Percentiles rank a stretch among this genome's conserved stretches.
Conservation (phyloP, 2,329 filamentous ascomycete genomes). For the Cladophialophora carrionii region DNA sequence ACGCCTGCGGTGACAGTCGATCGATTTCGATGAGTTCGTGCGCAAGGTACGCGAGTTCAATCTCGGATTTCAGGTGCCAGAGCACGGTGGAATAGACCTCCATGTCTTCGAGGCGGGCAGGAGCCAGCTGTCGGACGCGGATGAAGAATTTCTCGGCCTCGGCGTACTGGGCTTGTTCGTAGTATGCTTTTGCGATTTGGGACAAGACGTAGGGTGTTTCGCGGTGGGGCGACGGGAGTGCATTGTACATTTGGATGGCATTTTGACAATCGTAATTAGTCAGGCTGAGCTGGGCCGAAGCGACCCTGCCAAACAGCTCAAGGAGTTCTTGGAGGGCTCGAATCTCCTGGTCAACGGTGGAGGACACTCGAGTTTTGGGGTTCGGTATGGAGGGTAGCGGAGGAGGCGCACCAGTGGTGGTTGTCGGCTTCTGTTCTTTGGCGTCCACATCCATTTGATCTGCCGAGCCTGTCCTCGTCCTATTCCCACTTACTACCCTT, state of each 20-base stretch:
- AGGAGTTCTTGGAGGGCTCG: constrained; percentile 77
- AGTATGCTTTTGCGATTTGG: constrained; percentile 86
- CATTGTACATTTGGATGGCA: constrained; percentile 72
- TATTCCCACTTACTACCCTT: constrained; percentile 85
- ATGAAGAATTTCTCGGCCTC: constrained; percentile 87
- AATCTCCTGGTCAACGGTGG: constrained; percentile 59
- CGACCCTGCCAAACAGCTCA: constrained; percentile 80
- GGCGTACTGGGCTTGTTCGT: constrained; percentile 82
- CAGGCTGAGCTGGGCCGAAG: constrained; percentile 75
- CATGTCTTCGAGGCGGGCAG: constrained; percentile 88
- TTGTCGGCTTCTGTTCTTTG: constrained; percentile 57
- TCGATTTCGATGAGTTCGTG: constrained; percentile 86
- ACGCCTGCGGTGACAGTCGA: constrained; percentile 88
- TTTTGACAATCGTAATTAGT: constrained; percentile 78
- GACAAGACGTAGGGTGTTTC: constrained; percentile 93
- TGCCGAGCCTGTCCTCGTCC: constrained; percentile 66
- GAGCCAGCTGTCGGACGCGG: constrained; percentile 75
- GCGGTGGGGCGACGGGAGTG: constrained; percentile 72
- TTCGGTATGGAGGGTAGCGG: constrained; percentile 39
- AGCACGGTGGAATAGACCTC: constrained; percentile 97
- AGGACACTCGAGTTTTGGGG: constrained; percentile 41
- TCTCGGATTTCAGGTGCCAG: constrained; percentile 95
- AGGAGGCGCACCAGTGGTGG: constrained; percentile 41
- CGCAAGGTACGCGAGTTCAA: constrained; percentile 86
- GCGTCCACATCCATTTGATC: constrained; percentile 70